Conservation (phyloP, 129 eudicot genomes). For the Saussurea involucrata region DNA sequence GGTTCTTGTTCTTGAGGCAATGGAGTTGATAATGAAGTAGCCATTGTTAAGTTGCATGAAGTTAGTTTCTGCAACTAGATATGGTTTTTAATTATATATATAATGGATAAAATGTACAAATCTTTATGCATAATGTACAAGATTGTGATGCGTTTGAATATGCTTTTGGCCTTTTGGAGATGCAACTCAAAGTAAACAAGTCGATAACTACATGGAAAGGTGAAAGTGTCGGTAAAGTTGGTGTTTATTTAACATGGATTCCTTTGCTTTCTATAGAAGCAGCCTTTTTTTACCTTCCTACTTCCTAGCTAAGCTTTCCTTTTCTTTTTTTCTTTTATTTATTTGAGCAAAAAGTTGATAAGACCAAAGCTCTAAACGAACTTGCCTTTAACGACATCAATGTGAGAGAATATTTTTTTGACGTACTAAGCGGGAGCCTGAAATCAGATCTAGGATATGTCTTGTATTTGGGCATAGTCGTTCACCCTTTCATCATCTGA, state of each 20-base stretch:
- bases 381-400: too few relatives aligned
- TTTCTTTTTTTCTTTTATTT: neutral
- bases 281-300: slow-evolving; percentile 24
- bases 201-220: slow-evolving; percentile 49
- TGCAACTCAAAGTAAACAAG: slow-evolving; percentile 23
- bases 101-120: slow-evolving; percentile 8
- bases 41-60: slow-evolving; percentile 21
- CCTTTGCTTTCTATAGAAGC: slow-evolving; percentile 21
- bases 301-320: slow-evolving; percentile 31
- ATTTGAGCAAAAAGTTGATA: too few relatives aligned
- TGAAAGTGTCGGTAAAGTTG: slow-evolving; percentile 31
- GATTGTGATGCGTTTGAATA: slow-evolving; percentile 5
- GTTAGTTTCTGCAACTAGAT: neutral
- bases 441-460: too few relatives aligned
- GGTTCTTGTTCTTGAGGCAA: slow-evolving; percentile 40
- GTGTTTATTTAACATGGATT: slow-evolving; percentile 21
- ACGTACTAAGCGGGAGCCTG: too few relatives aligned
- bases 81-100: neutral
- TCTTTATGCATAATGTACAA: slow-evolving; percentile 9
- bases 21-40: slow-evolving; percentile 34
- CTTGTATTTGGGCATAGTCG: too few relatives aligned
- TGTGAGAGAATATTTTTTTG: too few relatives aligned
- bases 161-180: slow-evolving; percentile 22
- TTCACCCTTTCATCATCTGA: too few relatives aligned
- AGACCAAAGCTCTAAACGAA: too few relatives aligned